Base-by-base conservation (phyloP, 352 stramenopile genomes). In the Globisporangium iwayamae region DNA sequence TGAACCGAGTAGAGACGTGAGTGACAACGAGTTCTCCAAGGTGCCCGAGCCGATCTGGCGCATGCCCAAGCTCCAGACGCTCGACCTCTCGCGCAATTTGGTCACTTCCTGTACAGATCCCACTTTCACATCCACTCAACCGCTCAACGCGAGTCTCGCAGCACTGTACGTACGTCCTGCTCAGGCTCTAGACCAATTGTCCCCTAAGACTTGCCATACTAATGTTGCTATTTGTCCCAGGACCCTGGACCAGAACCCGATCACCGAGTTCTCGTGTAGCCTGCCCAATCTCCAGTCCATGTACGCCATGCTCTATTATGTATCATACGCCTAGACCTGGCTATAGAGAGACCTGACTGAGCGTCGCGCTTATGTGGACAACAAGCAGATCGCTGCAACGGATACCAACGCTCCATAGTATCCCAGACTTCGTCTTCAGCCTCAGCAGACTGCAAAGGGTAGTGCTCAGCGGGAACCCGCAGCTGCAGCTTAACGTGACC, bases 41-140 rank as follows among this genome's bases (percentile, higher is more conserved):
- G 52, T 79, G 0, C 65, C 71, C 4, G n/a, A 63, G 3, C 32
- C 65, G 52, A 60, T 76, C 32, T 83, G 70, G 72, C 51, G 45
- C 20, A 83, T 83, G 66, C 59, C 48, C 20, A 43, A 65, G 22
- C 68, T 83, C 1, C 22, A 20, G 13, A 56, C 43, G 11, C 61
- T 83, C 10, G 64, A 80, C 30, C 28, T 83, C 8, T 71, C 75
- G 6, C 20, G 30, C 3, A 83, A 80, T 51, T 32, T 39, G 0
- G 56, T 83, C 28, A 56, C 65, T 0, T 13, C 53, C 10, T 83
- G 75, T n/a, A 38, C 39, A 32, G 60, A 68, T 28, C 67, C 67
- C 16, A 16, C 28, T 13, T 14, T 32, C 1, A 41, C 18, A 18
- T 14, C 39, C 3, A 41, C 18, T 7, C 13, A 58, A n/a, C 56